Evolutionary conservation across 2,329 filamentous ascomycete species (phyloP).

Genomic region (Colletotrichum kahawae): DNA sequence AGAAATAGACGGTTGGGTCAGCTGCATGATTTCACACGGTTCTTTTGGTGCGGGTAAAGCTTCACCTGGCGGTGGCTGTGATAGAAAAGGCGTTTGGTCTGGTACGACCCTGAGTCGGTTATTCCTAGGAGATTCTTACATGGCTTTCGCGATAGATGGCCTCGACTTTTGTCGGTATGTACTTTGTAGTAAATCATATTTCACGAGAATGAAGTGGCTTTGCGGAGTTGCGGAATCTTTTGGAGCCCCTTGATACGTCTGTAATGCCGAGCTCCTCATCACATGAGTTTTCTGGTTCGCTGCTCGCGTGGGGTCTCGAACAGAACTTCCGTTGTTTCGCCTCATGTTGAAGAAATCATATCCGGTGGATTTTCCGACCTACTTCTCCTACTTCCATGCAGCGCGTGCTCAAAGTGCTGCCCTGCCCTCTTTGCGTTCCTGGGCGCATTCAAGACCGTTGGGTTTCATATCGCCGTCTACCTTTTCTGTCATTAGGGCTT

Average conservation of each 20-base stretch:
- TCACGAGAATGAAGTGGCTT: background rate
- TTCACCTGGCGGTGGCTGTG: background rate
- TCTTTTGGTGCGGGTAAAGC: background rate
- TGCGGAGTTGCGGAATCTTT: background rate
- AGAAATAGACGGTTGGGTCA: constrained; percentile 44
- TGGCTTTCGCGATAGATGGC: background rate
- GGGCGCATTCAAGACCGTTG: background rate
- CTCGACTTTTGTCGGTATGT: background rate
- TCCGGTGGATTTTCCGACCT: background rate
- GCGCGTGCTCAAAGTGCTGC: background rate
- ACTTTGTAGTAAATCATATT: background rate
- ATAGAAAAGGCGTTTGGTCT: constrained; percentile 21
- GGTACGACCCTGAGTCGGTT: background rate
- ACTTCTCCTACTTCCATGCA: background rate
- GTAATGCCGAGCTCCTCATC: background rate
- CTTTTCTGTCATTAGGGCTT: background rate
- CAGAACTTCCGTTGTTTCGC: too few species aligned
- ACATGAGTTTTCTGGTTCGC: background rate
- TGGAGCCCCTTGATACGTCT: background rate
- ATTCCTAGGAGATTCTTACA: background rate
- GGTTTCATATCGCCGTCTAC: background rate
- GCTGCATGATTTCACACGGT: background rate
- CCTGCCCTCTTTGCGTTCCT: background rate
- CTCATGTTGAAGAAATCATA: background rate
- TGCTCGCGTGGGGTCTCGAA: background rate